Percentiles rank a stretch among this genome's conserved stretches.
Conservation (phyloP, 495 filamentous ascomycete genomes). For the Hyaloscypha finlandica region DNA sequence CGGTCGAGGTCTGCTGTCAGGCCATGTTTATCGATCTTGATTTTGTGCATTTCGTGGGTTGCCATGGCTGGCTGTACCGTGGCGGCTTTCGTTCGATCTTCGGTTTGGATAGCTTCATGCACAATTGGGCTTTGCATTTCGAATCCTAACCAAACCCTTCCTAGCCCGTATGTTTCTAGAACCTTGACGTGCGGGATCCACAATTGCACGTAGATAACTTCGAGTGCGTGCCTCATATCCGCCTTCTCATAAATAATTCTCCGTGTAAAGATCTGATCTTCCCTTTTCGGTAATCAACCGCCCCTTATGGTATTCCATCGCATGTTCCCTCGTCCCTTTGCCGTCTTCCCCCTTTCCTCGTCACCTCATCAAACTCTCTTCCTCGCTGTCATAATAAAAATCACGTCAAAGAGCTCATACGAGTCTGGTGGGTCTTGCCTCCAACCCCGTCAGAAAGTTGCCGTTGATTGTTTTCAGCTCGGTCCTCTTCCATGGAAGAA, state of each 20-base stretch:
- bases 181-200: background rate
- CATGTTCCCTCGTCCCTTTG: background rate
- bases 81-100: background rate
- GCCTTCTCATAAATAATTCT: background rate
- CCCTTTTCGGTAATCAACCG: background rate
- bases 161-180: background rate
- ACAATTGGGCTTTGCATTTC: background rate
- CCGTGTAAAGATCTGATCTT: background rate
- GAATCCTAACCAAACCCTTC: background rate
- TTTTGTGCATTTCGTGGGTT: constrained; percentile 1
- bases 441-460: background rate
- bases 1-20: background rate
- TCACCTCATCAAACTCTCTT: background rate
- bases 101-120: constrained; percentile 5
- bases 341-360: background rate
- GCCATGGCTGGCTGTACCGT: background rate
- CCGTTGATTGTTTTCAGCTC: background rate
- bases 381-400: background rate
- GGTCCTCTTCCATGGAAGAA: background rate
- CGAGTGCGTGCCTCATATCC: background rate
- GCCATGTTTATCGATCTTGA: constrained; percentile 7
- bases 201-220: background rate
- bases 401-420: background rate
- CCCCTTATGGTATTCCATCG: background rate
- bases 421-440: background rate